phyloP scores from a whole-genome alignment of 371 early-diverging fungal species.

The Syncephalastrum monosporum region DNA sequence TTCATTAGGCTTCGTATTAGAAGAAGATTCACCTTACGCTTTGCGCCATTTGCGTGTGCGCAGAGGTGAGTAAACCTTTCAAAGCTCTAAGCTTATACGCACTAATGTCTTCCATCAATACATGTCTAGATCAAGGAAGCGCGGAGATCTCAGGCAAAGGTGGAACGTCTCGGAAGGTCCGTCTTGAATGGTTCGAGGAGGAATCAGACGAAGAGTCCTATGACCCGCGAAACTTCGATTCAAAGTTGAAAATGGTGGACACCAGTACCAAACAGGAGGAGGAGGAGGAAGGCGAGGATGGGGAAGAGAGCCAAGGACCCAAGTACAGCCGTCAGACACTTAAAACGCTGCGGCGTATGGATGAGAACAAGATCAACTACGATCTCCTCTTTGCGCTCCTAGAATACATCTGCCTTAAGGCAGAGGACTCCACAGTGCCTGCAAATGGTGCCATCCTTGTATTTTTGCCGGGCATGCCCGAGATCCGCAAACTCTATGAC shows the following conservation, averaged over 20 bases:
- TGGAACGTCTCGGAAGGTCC: constrained; percentile 44
- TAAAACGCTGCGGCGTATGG: constrained; percentile 54
- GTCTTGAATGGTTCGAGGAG: constrained; percentile 49
- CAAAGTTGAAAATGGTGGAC: constrained; percentile 13
- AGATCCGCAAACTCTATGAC: constrained; percentile 64
- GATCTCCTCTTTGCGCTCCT: constrained; percentile 67
- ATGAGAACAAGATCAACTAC: constrained; percentile 68
- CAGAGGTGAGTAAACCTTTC: constrained; percentile 8
- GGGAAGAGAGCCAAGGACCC: constrained; percentile 26
- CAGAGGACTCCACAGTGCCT: constrained; percentile 28
- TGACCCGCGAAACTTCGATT: constrained; percentile 22
- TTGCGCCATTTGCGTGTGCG: constrained; percentile 22
- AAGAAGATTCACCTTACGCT: constrained; percentile 61
- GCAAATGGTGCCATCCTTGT: constrained; percentile 80
- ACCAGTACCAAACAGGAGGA: neutral
- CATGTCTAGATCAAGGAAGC: constrained; percentile 23
- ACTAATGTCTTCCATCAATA: neutral
- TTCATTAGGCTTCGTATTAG: constrained; percentile 49
- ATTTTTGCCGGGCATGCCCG: constrained; percentile 89
- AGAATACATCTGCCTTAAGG: constrained; percentile 53
- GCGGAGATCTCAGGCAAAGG: constrained; percentile 27
- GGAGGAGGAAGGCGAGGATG: constrained; percentile 24
- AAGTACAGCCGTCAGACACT: constrained; percentile 41
- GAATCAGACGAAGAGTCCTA: constrained; percentile 47
- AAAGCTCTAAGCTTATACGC: neutral